Base-by-base conservation (phyloP, 306 rosid species). In the Glycine soja region DNA sequence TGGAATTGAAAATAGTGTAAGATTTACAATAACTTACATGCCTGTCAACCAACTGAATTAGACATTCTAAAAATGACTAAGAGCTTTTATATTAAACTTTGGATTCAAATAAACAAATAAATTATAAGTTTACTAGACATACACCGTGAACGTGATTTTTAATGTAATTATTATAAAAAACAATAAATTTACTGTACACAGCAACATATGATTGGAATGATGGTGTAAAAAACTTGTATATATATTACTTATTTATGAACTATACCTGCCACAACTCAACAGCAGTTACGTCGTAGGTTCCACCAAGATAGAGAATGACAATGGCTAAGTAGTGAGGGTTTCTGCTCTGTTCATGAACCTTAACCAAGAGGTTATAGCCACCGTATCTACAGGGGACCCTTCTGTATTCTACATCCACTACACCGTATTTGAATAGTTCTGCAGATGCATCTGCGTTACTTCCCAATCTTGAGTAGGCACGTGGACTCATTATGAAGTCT, bases 291-390 rank as follows among this genome's bases (percentile, higher is more conserved):
- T 95, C 99, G 8, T 89, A 72, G 78, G 71, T 67, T 59, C 99
- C 99, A 14, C 67, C 88, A 0, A 87, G 87, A 68, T 91, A 85
- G 14, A 86, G 73, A 38, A 87, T 7, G 11, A 86, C 38, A 3
- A 93, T 30, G 30, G 98, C 94, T 19, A 95, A 79, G 86, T 95
- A 95, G 13, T 40, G 30, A 7, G 99, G 99, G 76, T 13, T 74
- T 14, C 42, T 67, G 87, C 99, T 95, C 3, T 81, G 71, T 12
- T 89, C 91, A 14, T 91, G 89, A 48, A 95, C 89, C 90, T 84
- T 89, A 51, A 84, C 1, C 57, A 79, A 65, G 61, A 92, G 8
- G 51, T 89, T 87, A 76, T 79, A 30, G 71, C 86, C 83, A 13
- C 40, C 16, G 81, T 83, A 95, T 50, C 8, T 79, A 65, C 99